These are phyloP conservation scores for Trifolium fragiferum DNA, from an alignment of 306 rosid genomes.

Conservation along the genomic window DNA sequence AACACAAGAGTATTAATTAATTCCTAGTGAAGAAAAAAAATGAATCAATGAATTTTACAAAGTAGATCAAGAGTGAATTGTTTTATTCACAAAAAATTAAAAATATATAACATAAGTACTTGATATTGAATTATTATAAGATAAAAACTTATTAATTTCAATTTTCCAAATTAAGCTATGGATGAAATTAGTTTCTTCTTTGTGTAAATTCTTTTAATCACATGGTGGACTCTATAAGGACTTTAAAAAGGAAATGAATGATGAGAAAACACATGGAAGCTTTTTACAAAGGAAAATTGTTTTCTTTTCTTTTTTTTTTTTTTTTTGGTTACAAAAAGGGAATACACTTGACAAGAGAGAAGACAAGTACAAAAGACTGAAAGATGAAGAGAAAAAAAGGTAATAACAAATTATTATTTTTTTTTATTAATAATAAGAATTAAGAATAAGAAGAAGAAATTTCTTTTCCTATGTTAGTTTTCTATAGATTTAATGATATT, in stretches of 20 bases:
- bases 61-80: constrained; percentile 4
- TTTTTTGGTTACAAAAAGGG: background rate
- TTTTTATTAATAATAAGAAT: background rate
- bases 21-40: constrained; percentile 27
- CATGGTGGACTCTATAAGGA: background rate
- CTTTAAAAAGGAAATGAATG: constrained; percentile 19
- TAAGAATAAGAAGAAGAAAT: constrained; percentile 38
- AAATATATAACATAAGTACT: background rate
- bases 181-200: constrained; percentile 13
- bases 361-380: background rate
- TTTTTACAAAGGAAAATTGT: constrained; percentile 30
- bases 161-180: background rate
- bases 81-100: background rate
- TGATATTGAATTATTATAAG: background rate
- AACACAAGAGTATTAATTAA: background rate
- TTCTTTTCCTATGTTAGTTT: constrained; percentile 39
- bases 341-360: constrained; percentile 12
- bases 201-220: background rate
- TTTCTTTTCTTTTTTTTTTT: background rate
- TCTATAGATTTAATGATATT: constrained; percentile 35
- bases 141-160: background rate
- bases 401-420: too few relatives aligned
- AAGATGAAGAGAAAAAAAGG: constrained; percentile 33
- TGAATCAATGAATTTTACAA: constrained; percentile 13
- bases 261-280: constrained; percentile 38